These are phyloP conservation scores for Candida sonorensis DNA, from an alignment of 805 yeast species.

Conservation along the genomic window DNA sequence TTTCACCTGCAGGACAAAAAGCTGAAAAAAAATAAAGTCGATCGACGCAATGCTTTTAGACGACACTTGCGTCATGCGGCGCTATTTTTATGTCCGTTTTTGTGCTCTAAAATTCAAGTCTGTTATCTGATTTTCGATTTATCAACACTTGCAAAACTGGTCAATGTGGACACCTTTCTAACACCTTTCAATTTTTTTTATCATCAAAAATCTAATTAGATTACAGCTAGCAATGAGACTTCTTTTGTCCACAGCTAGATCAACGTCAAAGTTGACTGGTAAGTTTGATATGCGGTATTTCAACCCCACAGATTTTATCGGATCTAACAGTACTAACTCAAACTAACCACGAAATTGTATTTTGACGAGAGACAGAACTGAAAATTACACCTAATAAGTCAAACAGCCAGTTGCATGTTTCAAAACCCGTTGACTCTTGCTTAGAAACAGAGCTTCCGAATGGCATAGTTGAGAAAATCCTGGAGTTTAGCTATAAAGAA, in stretches of 20 bases:
- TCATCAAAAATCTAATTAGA: too few species aligned
- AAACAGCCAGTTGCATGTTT: slow-evolving; percentile 3
- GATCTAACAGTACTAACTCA: slow-evolving; percentile 4
- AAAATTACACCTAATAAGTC: slow-evolving; percentile 3
- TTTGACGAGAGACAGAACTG: slow-evolving; percentile 6
- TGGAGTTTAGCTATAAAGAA: slow-evolving; percentile 4
- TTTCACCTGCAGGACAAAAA: too few species aligned
- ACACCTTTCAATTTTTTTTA: too few species aligned
- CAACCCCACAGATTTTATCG: slow-evolving; percentile 8
- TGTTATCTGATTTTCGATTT: too few species aligned
- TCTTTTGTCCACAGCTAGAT: slow-evolving; percentile 12
- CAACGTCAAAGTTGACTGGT: slow-evolving; percentile 16
- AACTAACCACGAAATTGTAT: background rate
- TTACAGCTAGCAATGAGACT: background rate
- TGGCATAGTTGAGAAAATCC: slow-evolving; percentile 13
- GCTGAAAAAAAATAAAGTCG: too few species aligned
- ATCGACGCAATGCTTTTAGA: too few species aligned
- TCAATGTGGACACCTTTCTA: too few species aligned
- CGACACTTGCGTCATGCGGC: too few species aligned
- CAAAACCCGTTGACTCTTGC: slow-evolving; percentile 1
- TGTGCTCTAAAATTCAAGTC: too few species aligned
- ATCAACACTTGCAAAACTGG: too few species aligned
- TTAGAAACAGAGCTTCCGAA: slow-evolving; percentile 5
- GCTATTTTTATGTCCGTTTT: too few species aligned
- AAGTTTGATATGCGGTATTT: slow-evolving; percentile 1